Base-by-base conservation (phyloP, 306 rosid genomes). In the Ziziphus jujuba region DNA sequence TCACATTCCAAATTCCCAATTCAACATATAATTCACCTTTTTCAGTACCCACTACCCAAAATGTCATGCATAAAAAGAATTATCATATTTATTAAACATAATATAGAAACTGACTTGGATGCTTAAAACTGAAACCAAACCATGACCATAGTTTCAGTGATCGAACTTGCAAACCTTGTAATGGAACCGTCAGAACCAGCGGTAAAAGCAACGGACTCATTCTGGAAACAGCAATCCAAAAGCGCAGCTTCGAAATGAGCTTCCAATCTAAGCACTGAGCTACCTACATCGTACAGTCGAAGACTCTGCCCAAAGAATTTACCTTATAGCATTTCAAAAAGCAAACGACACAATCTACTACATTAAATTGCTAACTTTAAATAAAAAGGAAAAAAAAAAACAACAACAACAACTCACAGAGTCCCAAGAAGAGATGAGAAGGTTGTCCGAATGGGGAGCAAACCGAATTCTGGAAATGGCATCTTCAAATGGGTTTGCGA, bases 361-460 rank as follows among this genome's bases (percentile, higher is more conserved):
- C 70, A 22, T 3, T 28, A 24, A 23, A 66, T 5, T 1, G 21
- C 9, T 8, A 9, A 50, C 20, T 24, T n/a, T n/a, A n/a, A n/a
- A n/a, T n/a, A n/a, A n/a, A n/a, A 5, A 40, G 14, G 20, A 59
- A 20, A 11, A 28, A 10, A 31, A 48, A 56, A 31, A 56, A 31
- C n/a, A n/a, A n/a, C n/a, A n/a, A n/a, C n/a, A 4, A 44, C 2
- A 3, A 75, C 80, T 75, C 67, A 90, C 98, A 2, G 88, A 78
- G 57, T 93, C 98, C 97, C 97, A 93, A 14, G 96, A 90, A 12
- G 97, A 84, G 38, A 90, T 69, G 57, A 92, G 88, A 40, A 92
- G 88, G 67, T 81, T 89, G 67, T 90, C 83, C 1, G 88, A 87
- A 63, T 55, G 49, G 0, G 97, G 88, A 2, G 91, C 78, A 67